Percentiles rank a stretch among this genome's conserved stretches.
These are phyloP conservation scores for Cornus florida DNA, from an alignment of 148 eudicot genomes.

Conservation along the genomic window DNA sequence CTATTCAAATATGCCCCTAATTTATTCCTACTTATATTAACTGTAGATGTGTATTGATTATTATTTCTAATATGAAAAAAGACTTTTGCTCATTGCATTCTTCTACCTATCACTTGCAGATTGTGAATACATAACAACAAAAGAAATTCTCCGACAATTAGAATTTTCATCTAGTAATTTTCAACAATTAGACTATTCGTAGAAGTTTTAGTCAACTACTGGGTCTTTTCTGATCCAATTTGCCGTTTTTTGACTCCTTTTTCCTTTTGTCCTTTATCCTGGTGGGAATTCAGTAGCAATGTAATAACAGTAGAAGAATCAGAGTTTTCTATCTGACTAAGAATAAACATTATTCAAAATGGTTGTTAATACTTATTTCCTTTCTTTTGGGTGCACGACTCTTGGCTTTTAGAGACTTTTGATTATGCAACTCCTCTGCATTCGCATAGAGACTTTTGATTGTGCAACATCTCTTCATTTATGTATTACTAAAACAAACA, in stretches of 20 bases:
- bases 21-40: background rate
- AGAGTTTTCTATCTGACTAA: conserved; percentile 4
- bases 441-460: conserved; percentile 8
- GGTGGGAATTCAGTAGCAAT: conserved; percentile 49
- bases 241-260: conserved; percentile 31
- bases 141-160: background rate
- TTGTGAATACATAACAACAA: conserved; percentile 1
- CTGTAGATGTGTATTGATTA: background rate
- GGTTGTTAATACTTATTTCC: conserved; percentile 17
- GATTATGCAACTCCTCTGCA: conserved; percentile 12
- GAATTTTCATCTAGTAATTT: background rate
- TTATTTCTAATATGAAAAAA: conserved; percentile 3
- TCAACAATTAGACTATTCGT: background rate
- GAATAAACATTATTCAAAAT: conserved; percentile 35
- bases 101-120: conserved; percentile 15
- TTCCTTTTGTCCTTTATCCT: conserved; percentile 65
- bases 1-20: background rate
- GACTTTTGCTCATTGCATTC: background rate
- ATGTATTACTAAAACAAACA: conserved; percentile 11
- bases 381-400: conserved; percentile 22
- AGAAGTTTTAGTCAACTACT: conserved; percentile 13
- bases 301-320: conserved; percentile 21
- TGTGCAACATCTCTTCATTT: background rate
- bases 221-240: conserved; percentile 38
- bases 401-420: background rate